These are phyloP conservation scores for Dioszegia hungarica DNA, from an alignment of 768 basidiomycete genomes.

Conservation along the genomic window DNA sequence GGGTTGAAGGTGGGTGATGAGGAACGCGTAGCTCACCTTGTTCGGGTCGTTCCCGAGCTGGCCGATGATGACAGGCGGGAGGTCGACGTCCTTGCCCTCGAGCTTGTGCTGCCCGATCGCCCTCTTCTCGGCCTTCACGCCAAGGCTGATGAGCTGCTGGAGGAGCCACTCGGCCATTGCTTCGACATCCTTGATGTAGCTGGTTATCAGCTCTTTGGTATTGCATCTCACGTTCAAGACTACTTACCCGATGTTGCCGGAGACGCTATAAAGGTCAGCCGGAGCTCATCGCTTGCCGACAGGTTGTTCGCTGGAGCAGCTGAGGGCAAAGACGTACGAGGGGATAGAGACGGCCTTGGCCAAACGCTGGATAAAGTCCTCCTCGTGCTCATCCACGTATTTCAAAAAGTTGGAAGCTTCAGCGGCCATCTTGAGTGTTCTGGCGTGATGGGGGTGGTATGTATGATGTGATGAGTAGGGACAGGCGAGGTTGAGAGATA, in stretches of 20 bases:
- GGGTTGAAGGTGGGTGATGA: neutral
- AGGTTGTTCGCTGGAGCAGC: too few species aligned
- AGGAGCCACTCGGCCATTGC: conserved; percentile 82
- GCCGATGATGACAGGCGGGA: conserved; percentile 82
- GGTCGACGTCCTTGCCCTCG: conserved; percentile 64
- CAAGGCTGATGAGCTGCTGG: conserved; percentile 66
- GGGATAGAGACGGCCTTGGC: conserved; percentile 78
- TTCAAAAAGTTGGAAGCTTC: conserved; percentile 47
- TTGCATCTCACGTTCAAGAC: neutral
- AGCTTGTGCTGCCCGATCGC: conserved; percentile 72
- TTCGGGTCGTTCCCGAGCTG: conserved; percentile 71
- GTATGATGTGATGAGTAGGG: neutral
- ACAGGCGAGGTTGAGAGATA: neutral
- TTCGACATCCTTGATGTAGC: conserved; percentile 69
- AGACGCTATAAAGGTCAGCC: conserved; percentile 35
- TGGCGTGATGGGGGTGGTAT: neutral
- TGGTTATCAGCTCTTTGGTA: conserved; percentile 12
- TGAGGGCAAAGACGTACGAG: too few species aligned
- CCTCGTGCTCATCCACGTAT: conserved; percentile 67
- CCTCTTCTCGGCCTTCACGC: conserved; percentile 67
- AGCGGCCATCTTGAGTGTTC: conserved; percentile 21
- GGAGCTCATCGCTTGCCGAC: neutral
- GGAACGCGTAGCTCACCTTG: conserved; percentile 52
- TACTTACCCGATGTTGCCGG: conserved; percentile 46
- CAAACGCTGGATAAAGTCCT: conserved; percentile 71